A percentile compares a stretch with the other conserved stretches of the same genome.
Conservation (phyloP, 148 eudicot genomes). For the Spergularia marina region DNA sequence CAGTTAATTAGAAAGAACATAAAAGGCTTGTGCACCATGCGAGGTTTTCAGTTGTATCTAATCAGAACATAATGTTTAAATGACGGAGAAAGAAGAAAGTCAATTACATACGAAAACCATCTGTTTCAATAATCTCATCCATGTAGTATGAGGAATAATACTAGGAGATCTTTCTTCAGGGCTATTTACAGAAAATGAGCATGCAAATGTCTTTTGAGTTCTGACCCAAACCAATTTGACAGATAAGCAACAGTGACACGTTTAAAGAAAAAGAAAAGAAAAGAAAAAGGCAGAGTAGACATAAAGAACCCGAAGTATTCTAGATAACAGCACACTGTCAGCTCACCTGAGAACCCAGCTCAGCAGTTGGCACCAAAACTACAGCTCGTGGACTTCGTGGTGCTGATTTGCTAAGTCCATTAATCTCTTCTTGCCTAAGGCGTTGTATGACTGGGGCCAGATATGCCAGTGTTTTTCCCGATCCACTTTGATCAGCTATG, state of each 20-base stretch:
- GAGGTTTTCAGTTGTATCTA: constrained; percentile 11
- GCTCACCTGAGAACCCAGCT: constrained; percentile 88
- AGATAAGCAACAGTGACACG: background rate
- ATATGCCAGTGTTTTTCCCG: constrained; percentile 97
- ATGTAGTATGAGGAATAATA: background rate
- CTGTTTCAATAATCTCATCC: background rate
- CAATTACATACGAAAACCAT: background rate
- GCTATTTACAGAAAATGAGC: background rate
- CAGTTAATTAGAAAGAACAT: background rate
- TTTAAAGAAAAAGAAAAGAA: background rate
- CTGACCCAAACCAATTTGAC: background rate
- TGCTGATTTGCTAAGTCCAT: constrained; percentile 66
- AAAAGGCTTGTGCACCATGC: background rate
- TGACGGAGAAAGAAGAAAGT: background rate
- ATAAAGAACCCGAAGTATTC: background rate
- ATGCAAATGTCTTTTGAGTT: background rate
- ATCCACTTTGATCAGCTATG: constrained; percentile 98
- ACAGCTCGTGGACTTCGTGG: constrained; percentile 80
- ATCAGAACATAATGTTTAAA: background rate
- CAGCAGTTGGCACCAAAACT: constrained; percentile 91
- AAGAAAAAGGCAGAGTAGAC: background rate
- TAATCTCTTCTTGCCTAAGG: constrained; percentile 80
- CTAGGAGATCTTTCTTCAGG: constrained; percentile 1
- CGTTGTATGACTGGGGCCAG: constrained; percentile 82
- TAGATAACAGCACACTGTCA: constrained; percentile 1